phyloP scores from a whole-genome alignment of 1,139 yeast species.

The Tardiomyces digboiensis region DNA sequence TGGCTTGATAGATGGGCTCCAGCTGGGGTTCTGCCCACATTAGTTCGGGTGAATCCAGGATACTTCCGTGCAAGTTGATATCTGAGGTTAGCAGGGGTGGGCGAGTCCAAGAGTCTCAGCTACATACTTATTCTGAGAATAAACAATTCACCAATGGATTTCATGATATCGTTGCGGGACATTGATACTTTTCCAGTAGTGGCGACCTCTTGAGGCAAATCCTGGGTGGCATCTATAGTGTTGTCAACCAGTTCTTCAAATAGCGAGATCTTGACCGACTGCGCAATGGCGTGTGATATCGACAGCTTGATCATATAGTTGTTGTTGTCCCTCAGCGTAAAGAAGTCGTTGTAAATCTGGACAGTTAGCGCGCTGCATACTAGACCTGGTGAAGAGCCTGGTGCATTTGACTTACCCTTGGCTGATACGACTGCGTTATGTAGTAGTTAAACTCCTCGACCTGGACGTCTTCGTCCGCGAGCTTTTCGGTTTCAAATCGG shows the following conservation, averaged over 20 bases:
- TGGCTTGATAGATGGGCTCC: slow-evolving; percentile 95
- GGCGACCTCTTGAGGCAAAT: slow-evolving; percentile 93
- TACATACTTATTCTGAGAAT: slow-evolving; percentile 59
- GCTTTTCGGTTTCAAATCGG: slow-evolving; percentile 81
- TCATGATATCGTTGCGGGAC: slow-evolving; percentile 93
- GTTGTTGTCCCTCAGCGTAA: slow-evolving; percentile 81
- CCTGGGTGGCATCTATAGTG: slow-evolving; percentile 94
- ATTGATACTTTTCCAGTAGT: slow-evolving; percentile 89
- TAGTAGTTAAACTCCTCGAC: slow-evolving; percentile 92
- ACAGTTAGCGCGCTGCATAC: not conserved
- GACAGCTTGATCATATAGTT: slow-evolving; percentile 86
- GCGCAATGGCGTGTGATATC: slow-evolving; percentile 87
- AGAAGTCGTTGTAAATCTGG: slow-evolving; percentile 91
- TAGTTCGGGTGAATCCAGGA: slow-evolving; percentile 89
- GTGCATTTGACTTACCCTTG: slow-evolving; percentile 22
- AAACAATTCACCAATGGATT: slow-evolving; percentile 90
- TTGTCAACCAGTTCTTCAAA: slow-evolving; percentile 94
- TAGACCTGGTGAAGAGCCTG: no score
- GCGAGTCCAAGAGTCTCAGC: not conserved
- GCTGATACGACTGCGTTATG: slow-evolving; percentile 87
- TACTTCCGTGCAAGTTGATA: slow-evolving; percentile 89
- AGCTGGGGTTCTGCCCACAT: slow-evolving; percentile 99
- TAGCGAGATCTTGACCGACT: slow-evolving; percentile 84
- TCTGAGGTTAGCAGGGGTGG: slow-evolving; percentile 6
- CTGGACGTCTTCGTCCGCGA: slow-evolving; percentile 86